Evolutionary conservation across 108 stramenopile species (phyloP).

Genomic region (Skeletonema menzelii): DNA sequence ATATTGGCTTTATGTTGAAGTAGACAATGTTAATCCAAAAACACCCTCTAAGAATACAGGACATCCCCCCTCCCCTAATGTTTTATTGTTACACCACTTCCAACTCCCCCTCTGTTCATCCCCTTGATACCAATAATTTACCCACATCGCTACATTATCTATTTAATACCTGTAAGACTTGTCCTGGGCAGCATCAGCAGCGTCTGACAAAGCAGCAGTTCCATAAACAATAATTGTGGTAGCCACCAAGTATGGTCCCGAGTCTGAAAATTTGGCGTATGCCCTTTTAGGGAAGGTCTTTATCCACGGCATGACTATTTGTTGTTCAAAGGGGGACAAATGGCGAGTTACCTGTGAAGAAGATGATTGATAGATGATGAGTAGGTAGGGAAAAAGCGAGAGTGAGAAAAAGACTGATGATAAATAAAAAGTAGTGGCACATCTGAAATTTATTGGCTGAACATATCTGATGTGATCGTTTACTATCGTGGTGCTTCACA

Average conservation of each 20-base stretch:
- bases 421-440: background rate
- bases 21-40: background rate
- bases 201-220: slow-evolving; percentile 39
- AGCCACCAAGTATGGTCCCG: slow-evolving; percentile 38
- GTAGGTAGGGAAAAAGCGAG: background rate
- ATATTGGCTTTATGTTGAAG: background rate
- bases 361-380: slow-evolving; percentile 10
- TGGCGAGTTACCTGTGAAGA: slow-evolving; percentile 67
- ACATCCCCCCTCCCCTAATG: background rate
- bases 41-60: background rate
- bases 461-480: background rate
- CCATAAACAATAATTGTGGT: slow-evolving; percentile 43
- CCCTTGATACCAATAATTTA: background rate
- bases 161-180: slow-evolving; percentile 52
- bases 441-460: background rate
- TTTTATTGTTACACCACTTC: background rate
- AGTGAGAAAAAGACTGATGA: background rate
- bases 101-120: background rate
- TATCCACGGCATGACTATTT: slow-evolving; percentile 73
- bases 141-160: background rate
- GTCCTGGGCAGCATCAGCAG: slow-evolving; percentile 50
- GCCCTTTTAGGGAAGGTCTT: slow-evolving; percentile 78
- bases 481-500: background rate
- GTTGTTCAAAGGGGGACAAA: slow-evolving; percentile 79
- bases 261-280: slow-evolving; percentile 53